Evolutionary conservation across 768 basidiomycete species (phyloP).

Genomic region (Asterophora lycoperdoides): DNA sequence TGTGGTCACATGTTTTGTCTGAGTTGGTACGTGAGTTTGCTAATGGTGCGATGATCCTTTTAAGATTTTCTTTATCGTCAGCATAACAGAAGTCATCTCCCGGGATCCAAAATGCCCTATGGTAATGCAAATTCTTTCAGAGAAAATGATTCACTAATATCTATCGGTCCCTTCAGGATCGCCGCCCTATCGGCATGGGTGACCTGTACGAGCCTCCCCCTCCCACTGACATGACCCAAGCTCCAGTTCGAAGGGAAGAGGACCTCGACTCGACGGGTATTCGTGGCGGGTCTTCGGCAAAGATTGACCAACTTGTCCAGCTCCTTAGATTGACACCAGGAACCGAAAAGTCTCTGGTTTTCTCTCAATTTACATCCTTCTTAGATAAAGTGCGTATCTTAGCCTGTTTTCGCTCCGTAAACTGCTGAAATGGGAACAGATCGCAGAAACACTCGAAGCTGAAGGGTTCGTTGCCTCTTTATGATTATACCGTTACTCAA

Average conservation of each 20-base stretch:
- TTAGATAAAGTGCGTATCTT: constrained; percentile 58
- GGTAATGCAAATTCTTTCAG: constrained; percentile 37
- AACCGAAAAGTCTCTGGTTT: constrained; percentile 79
- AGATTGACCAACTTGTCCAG: constrained; percentile 77
- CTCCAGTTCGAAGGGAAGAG: constrained; percentile 37
- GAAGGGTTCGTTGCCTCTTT: constrained; percentile 43
- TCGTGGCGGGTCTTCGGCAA: constrained; percentile 65
- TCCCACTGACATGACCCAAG: constrained; percentile 67
- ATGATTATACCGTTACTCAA: not conserved
- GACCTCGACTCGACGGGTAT: constrained; percentile 36
- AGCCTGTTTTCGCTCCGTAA: not conserved
- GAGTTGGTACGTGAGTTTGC: constrained; percentile 45
- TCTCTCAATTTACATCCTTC: constrained; percentile 87
- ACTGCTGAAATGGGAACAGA: constrained; percentile 35
- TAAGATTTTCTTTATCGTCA: constrained; percentile 18
- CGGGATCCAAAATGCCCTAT: constrained; percentile 80
- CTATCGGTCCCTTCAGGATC: constrained; percentile 49
- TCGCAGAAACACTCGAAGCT: constrained; percentile 63
- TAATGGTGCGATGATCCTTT: not conserved
- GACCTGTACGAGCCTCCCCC: constrained; percentile 63
- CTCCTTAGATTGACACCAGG: constrained; percentile 63
- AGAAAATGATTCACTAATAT: not conserved
- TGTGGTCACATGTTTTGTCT: constrained; percentile 75
- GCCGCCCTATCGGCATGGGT: constrained; percentile 48
- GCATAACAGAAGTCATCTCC: constrained; percentile 65